A percentile compares a stretch with the other conserved stretches of the same genome.
phyloP scores from a whole-genome alignment of 306 rosid species.

The Trifolium subterraneum region DNA sequence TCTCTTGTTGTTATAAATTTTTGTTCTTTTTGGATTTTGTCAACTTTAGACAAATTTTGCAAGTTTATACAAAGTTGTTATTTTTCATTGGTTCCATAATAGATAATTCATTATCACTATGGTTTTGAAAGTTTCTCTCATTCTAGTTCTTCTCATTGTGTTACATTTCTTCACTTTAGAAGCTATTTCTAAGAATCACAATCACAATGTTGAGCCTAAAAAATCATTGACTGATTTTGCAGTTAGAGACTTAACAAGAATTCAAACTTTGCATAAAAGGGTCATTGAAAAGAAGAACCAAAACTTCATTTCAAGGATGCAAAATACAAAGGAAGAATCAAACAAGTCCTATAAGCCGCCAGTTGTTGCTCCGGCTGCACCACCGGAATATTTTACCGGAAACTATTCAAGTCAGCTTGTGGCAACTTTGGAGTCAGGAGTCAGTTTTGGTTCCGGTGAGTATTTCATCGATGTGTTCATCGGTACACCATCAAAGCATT shows the following conservation, averaged over 20 bases:
- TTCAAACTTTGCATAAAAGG: slow-evolving; percentile 71
- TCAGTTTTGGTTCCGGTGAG: slow-evolving; percentile 74
- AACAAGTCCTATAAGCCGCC: slow-evolving; percentile 15
- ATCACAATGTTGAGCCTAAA: slow-evolving; percentile 33
- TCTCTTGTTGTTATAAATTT: not conserved
- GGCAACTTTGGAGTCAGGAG: slow-evolving; percentile 86
- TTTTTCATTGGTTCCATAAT: slow-evolving; percentile 29
- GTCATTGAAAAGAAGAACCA: slow-evolving; percentile 62
- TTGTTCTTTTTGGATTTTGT: too few relatives aligned
- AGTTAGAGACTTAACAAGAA: slow-evolving; percentile 57
- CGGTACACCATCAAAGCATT: slow-evolving; percentile 87
- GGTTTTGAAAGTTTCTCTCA: slow-evolving; percentile 33
- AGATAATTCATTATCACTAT: slow-evolving; percentile 31
- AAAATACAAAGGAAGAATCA: slow-evolving; percentile 34
- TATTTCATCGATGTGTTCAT: slow-evolving; percentile 77
- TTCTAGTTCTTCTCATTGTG: slow-evolving; percentile 41
- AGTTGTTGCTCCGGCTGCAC: slow-evolving; percentile 43
- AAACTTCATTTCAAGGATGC: slow-evolving; percentile 51
- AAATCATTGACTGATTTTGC: slow-evolving; percentile 9
- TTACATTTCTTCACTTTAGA: slow-evolving; percentile 33
- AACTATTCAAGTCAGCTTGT: slow-evolving; percentile 54
- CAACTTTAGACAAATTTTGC: not conserved
- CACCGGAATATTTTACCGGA: slow-evolving; percentile 51
- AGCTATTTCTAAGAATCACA: slow-evolving; percentile 43
- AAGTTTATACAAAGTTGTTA: slow-evolving; percentile 43